Evolutionary conservation across 1,139 yeast genomes (phyloP), one percentile per base, ranked within the genome.

Genomic region (Lodderomyces orthopsilosis): DNA sequence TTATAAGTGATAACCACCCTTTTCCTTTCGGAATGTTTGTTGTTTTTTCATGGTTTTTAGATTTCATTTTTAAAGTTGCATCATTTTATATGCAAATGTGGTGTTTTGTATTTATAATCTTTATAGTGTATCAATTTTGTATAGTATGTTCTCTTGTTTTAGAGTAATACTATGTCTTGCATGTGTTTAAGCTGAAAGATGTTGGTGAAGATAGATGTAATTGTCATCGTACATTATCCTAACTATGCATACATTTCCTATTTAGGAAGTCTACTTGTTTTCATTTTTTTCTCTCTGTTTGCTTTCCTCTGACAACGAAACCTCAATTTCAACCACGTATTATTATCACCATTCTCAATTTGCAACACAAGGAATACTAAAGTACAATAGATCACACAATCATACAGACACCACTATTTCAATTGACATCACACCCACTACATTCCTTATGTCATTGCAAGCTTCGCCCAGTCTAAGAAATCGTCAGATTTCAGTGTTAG

Each of bases 401-500:
- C n/a, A n/a, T n/a, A n/a, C n/a, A n/a, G n/a, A n/a, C n/a, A n/a
- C n/a, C n/a, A n/a, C n/a, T n/a, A n/a, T n/a, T n/a, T n/a, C n/a
- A n/a, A n/a, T n/a, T n/a, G n/a, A n/a, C n/a, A n/a, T n/a, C n/a
- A n/a, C 23, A 21, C 23, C 23, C 23, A 6, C 23, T 21, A n/a
- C n/a, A n/a, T n/a, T n/a, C 34, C 44, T 30, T 35, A 59, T 58
- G 62, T 52, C 62, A 14, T 41, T 49, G 15, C 44, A 44, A 21
- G 59, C 54, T 32, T 53, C 55, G 23, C 41, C 49, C 35, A 57
- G 59, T 45, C 59, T 70, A 51, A 56, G 74, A 46, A 66, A 62
- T 43, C 62, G 63, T 49, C 74, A 68, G 51, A 68, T 67, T 37
- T 44, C 51, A 27, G 73, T 84, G 36, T 74, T 90, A 58, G 87